phyloP scores from a whole-genome alignment of 1,139 yeast species.

The Lodderomyces oxycetoniae region DNA sequence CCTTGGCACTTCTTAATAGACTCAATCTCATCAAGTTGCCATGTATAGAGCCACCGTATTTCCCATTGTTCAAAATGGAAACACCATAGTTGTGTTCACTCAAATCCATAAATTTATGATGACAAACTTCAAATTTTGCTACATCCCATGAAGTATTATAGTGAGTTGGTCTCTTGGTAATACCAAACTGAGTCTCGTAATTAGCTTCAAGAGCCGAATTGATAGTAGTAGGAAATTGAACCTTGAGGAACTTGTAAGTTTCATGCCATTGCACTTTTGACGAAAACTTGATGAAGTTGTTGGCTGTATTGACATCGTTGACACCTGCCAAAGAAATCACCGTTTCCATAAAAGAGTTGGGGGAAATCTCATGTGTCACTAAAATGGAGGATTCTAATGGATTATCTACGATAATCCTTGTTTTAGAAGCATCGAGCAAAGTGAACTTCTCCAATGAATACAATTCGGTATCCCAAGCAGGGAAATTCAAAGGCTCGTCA shows the following conservation, averaged over 20 bases:
- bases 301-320: slow-evolving; percentile 23
- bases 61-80: slow-evolving; percentile 75
- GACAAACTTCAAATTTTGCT: slow-evolving; percentile 94
- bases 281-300: slow-evolving; percentile 47
- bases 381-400: slow-evolving; percentile 59
- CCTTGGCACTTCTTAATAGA: slow-evolving; percentile 77
- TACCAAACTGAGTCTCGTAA: slow-evolving; percentile 91
- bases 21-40: slow-evolving; percentile 86
- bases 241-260: slow-evolving; percentile 81
- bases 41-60: slow-evolving; percentile 88
- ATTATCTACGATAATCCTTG: slow-evolving; percentile 50
- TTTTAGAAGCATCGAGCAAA: slow-evolving; percentile 40
- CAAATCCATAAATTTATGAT: slow-evolving; percentile 89
- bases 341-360: slow-evolving; percentile 56
- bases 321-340: slow-evolving; percentile 67
- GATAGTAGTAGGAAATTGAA: slow-evolving; percentile 88
- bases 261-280: slow-evolving; percentile 84
- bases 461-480: slow-evolving; percentile 97
- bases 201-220: slow-evolving; percentile 64
- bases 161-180: slow-evolving; percentile 88
- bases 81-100: slow-evolving; percentile 86
- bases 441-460: slow-evolving; percentile 69
- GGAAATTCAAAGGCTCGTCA: slow-evolving; percentile 86
- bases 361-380: slow-evolving; percentile 56
- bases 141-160: slow-evolving; percentile 93